phyloP scores from a whole-genome alignment of 2,329 filamentous ascomycete species.

The Sporothrix phasma region DNA sequence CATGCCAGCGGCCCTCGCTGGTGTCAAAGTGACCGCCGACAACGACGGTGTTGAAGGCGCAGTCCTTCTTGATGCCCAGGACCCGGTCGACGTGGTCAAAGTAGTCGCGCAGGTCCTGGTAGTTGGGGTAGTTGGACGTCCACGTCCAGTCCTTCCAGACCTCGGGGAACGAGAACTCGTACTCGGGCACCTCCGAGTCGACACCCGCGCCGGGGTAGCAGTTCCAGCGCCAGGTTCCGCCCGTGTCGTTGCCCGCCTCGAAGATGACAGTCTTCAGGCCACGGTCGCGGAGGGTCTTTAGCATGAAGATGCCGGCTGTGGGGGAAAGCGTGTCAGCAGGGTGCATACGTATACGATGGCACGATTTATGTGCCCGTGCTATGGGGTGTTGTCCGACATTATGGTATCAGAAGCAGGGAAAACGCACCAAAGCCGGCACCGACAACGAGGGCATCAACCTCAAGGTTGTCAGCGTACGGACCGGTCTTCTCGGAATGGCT shows the following conservation, averaged over 20 bases:
- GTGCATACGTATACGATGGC: no score
- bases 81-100: conserved; percentile 50
- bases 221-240: conserved; percentile 49
- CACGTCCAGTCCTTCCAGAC: conserved; percentile 48
- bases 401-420: not conserved
- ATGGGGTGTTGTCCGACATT: not conserved
- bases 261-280: conserved; percentile 40
- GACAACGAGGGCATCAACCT: conserved; percentile 36
- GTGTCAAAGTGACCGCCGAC: conserved; percentile 42
- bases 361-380: not conserved
- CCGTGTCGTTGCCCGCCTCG: conserved; percentile 41
- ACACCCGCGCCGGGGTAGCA: conserved; percentile 45
- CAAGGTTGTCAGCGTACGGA: conserved; percentile 33
- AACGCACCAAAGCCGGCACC: conserved; percentile 34
- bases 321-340: not conserved
- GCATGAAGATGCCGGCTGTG: conserved; percentile 37
- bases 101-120: conserved; percentile 43
- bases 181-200: conserved; percentile 44
- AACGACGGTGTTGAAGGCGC: conserved; percentile 46
- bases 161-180: conserved; percentile 43
- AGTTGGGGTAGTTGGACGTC: conserved; percentile 41
- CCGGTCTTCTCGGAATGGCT: conserved; percentile 26
- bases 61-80: conserved; percentile 46
- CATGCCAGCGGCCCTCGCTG: conserved; percentile 36
- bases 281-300: conserved; percentile 41